Conservation (phyloP, 495 filamentous ascomycete genomes). For the Neurospora discreta region DNA sequence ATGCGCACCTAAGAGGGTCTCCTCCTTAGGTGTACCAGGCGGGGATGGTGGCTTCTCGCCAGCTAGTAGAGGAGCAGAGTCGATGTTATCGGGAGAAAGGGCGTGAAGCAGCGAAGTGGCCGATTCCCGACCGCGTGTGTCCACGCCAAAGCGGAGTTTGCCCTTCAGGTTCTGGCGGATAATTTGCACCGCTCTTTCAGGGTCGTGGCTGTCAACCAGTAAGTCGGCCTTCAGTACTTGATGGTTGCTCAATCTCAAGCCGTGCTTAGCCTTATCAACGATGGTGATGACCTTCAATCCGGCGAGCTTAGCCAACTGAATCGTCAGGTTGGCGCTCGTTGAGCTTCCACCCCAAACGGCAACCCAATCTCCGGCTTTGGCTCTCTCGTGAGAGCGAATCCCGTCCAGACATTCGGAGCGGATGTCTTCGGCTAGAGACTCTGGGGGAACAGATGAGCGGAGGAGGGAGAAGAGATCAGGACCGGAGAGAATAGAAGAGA, state of each 20-base stretch:
- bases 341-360: constrained; percentile 60
- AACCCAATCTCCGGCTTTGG: constrained; percentile 48
- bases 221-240: constrained; percentile 39
- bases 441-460: constrained; percentile 17
- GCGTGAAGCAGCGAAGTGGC: constrained; percentile 39
- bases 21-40: constrained; percentile 15
- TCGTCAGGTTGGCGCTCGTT: constrained; percentile 46
- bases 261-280: constrained; percentile 51
- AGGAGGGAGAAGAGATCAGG: constrained; percentile 43
- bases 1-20: constrained; percentile 29
- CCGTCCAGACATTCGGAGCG: constrained; percentile 40
- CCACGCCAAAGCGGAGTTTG: constrained; percentile 49
- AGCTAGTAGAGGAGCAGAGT: not conserved
- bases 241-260: constrained; percentile 38
- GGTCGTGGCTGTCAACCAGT: constrained; percentile 50
- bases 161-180: constrained; percentile 41
- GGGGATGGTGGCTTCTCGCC: constrained; percentile 9
- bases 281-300: constrained; percentile 47
- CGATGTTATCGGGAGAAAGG: constrained; percentile 21
- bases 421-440: constrained; percentile 41
- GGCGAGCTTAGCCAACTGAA: constrained; percentile 50
- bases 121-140: constrained; percentile 49
- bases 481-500: constrained; percentile 33
- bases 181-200: constrained; percentile 47
- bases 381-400: constrained; percentile 30